phyloP scores from a whole-genome alignment of 441 rosid species.

The Francoa sonchifolia region DNA sequence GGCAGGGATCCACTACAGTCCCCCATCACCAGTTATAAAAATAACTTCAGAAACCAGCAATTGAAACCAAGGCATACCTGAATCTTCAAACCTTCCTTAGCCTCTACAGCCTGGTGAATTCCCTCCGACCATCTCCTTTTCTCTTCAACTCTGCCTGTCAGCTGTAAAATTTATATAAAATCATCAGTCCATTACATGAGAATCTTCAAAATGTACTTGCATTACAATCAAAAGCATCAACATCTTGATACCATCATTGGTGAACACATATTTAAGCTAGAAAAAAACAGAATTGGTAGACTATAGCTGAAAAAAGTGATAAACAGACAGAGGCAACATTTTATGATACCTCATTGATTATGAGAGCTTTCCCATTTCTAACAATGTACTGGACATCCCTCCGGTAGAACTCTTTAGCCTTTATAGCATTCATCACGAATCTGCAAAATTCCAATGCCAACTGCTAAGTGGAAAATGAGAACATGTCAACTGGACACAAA shows the following conservation, averaged over 20 bases:
- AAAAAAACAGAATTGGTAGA: too few species aligned
- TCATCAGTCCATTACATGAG: constrained; percentile 1
- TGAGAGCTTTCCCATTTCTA: constrained; percentile 84
- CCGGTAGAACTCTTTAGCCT: constrained; percentile 94
- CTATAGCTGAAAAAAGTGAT: not conserved
- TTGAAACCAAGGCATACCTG: constrained; percentile 36
- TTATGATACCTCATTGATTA: constrained; percentile 74
- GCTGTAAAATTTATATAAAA: constrained; percentile 29
- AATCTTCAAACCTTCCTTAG: constrained; percentile 88
- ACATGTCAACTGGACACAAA: too few species aligned
- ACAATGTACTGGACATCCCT: constrained; percentile 87
- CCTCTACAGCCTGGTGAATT: constrained; percentile 96
- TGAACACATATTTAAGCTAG: too few species aligned
- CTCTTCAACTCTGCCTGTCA: constrained; percentile 97
- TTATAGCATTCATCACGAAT: constrained; percentile 89
- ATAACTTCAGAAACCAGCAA: constrained; percentile 11
- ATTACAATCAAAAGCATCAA: not conserved
- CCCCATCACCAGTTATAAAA: too few species aligned
- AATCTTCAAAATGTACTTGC: not conserved
- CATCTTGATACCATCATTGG: too few species aligned
- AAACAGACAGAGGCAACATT: constrained; percentile 6
- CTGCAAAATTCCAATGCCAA: constrained; percentile 28
- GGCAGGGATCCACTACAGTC: too few species aligned
- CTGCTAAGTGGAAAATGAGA: constrained; percentile 12
- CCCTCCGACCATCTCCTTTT: constrained; percentile 97